These are phyloP conservation scores for Fusarium pininemorale DNA, from an alignment of 2,329 filamentous ascomycete genomes.

Conservation along the genomic window DNA sequence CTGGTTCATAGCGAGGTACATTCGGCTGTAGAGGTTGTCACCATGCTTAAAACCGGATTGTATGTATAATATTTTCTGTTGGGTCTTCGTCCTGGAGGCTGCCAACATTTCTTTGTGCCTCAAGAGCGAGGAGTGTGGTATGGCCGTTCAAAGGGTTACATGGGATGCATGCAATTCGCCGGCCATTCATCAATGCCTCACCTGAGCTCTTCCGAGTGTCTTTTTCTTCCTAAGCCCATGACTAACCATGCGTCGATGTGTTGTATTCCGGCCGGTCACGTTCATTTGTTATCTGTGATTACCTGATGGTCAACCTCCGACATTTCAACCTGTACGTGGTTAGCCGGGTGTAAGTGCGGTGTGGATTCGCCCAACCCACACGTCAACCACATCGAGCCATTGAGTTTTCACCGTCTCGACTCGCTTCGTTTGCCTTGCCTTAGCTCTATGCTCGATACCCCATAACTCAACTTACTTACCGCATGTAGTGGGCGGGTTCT, in stretches of 20 bases:
- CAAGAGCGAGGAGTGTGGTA: constrained; percentile 5
- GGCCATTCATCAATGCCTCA: constrained; percentile 20
- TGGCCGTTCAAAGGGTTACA: constrained; percentile 23
- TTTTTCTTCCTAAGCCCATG: constrained; percentile 3
- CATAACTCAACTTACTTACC: background rate
- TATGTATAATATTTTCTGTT: constrained; percentile 20
- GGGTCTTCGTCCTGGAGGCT: constrained; percentile 12
- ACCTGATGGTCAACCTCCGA: background rate
- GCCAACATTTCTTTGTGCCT: constrained; percentile 21
- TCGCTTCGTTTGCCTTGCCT: constrained; percentile 23
- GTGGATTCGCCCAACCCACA: constrained; percentile 19
- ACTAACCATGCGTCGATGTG: constrained; percentile 1
- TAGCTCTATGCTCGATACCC: background rate
- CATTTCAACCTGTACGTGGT: background rate
- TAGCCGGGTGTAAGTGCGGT: constrained; percentile 24
- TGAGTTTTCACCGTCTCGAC: constrained; percentile 36
- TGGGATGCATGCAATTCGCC: constrained; percentile 3
- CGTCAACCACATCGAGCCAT: constrained; percentile 23
- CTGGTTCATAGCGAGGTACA: background rate
- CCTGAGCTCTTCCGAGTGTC: background rate
- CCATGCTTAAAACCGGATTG: background rate
- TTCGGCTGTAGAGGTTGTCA: constrained; percentile 4
- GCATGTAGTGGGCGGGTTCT: constrained; percentile 26
- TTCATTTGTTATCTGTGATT: background rate
- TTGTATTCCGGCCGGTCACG: constrained; percentile 14